Conservation (phyloP, 2,329 filamentous ascomycete species). For the Byssoonygena ceratinophila region DNA sequence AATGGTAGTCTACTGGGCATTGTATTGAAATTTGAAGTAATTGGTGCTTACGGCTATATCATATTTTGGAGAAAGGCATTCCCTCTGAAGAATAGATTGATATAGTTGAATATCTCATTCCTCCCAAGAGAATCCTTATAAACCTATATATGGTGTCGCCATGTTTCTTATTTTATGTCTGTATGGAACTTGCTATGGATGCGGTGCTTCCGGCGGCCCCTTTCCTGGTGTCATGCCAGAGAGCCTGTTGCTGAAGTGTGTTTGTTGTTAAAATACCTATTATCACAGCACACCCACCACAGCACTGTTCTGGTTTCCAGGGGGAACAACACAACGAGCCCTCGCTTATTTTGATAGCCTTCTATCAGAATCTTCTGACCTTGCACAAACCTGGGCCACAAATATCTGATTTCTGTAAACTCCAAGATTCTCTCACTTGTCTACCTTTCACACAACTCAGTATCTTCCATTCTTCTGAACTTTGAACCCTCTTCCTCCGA, state of each 20-base stretch:
- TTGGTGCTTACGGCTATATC: too few relatives aligned
- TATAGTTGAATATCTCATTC: too few relatives aligned
- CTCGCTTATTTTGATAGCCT: conserved; percentile 3
- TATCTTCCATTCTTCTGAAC: background rate
- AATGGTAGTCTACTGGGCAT: too few relatives aligned
- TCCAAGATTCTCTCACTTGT: background rate
- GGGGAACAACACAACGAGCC: conserved; percentile 2
- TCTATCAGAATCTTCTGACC: background rate
- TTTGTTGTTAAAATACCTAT: background rate
- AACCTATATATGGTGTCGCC: background rate
- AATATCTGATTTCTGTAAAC: background rate
- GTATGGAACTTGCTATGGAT: background rate
- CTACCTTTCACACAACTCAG: background rate
- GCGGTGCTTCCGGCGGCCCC: background rate
- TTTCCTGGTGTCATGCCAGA: background rate
- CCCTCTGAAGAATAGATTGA: too few relatives aligned
- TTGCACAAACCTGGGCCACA: background rate
- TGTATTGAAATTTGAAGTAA: too few relatives aligned
- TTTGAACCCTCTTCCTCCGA: background rate
- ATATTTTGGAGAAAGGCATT: too few relatives aligned
- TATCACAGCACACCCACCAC: background rate
- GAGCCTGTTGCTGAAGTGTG: background rate
- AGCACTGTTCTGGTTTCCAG: background rate
- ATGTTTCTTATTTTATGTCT: background rate
- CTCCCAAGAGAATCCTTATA: too few relatives aligned